phyloP scores from a whole-genome alignment of 2,329 filamentous ascomycete genomes.

The Aspergillus tamarii region DNA sequence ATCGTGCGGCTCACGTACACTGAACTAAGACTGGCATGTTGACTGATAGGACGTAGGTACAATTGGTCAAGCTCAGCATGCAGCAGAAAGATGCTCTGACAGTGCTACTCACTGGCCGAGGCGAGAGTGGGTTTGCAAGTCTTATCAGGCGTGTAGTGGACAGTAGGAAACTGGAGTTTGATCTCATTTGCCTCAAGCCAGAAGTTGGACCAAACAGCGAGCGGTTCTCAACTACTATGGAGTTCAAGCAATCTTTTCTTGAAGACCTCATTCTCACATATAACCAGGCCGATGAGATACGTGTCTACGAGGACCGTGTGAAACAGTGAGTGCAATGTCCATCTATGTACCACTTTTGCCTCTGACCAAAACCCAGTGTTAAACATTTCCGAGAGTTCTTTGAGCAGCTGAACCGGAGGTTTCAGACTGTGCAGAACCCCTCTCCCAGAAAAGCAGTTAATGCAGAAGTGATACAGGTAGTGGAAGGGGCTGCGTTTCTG shows the following conservation, averaged over 20 bases:
- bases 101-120: constrained; percentile 84
- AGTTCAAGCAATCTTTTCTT: constrained; percentile 88
- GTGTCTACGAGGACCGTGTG: constrained; percentile 65
- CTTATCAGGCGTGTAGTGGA: constrained; percentile 79
- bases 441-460: constrained; percentile 66
- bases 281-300: constrained; percentile 76
- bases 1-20: constrained; percentile 58
- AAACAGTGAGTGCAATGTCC: constrained; percentile 53
- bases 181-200: constrained; percentile 87
- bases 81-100: constrained; percentile 81
- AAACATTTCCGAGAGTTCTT: constrained; percentile 87
- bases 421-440: constrained; percentile 46
- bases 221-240: constrained; percentile 79
- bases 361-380: constrained; percentile 52
- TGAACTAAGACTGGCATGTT: constrained; percentile 9
- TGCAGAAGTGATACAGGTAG: constrained; percentile 84
- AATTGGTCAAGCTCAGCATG: constrained; percentile 79
- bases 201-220: constrained; percentile 78
- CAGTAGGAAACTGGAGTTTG: constrained; percentile 80
- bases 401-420: constrained; percentile 69
- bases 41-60: constrained; percentile 46
- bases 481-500: constrained; percentile 72
- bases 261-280: constrained; percentile 84
- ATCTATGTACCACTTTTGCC: neutral
- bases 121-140: constrained; percentile 74